phyloP scores from a whole-genome alignment of 192 early-diverging fungal genomes.

The Obelidium mucronatum region DNA sequence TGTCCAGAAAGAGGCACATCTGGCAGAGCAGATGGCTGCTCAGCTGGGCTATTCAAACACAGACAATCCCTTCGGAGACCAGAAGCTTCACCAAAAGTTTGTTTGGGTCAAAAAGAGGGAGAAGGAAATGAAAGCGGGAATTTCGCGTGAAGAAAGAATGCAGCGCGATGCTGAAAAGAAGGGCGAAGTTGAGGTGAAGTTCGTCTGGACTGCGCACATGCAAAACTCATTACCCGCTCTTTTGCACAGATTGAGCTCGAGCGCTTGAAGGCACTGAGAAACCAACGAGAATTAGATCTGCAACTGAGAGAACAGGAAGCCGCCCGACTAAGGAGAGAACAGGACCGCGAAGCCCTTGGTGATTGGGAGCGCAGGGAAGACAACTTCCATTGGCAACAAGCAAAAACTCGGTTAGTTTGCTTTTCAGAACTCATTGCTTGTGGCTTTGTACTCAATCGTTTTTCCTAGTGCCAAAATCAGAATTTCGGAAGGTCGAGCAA shows the following conservation, averaged over 20 bases:
- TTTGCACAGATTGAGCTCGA: slow-evolving; percentile 73
- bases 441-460: neutral
- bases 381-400: slow-evolving; percentile 92
- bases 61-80: slow-evolving; percentile 85
- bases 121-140: slow-evolving; percentile 72
- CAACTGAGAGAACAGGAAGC: slow-evolving; percentile 82
- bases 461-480: slow-evolving; percentile 79
- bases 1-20: slow-evolving; percentile 27
- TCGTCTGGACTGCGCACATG: neutral
- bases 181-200: slow-evolving; percentile 53
- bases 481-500: slow-evolving; percentile 84
- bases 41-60: slow-evolving; percentile 70
- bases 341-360: slow-evolving; percentile 88
- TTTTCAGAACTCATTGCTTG: neutral
- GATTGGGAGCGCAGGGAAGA: slow-evolving; percentile 96
- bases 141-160: slow-evolving; percentile 62
- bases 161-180: slow-evolving; percentile 65
- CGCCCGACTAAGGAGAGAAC: slow-evolving; percentile 76
- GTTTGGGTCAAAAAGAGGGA: slow-evolving; percentile 95
- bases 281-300: slow-evolving; percentile 82
- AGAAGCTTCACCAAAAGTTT: slow-evolving; percentile 83
- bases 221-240: slow-evolving; percentile 2
- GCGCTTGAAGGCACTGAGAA: slow-evolving; percentile 79
- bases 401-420: slow-evolving; percentile 66
- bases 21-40: slow-evolving; percentile 51